Evolutionary conservation across 306 rosid species (phyloP).

Genomic region (Benincasa hispida): DNA sequence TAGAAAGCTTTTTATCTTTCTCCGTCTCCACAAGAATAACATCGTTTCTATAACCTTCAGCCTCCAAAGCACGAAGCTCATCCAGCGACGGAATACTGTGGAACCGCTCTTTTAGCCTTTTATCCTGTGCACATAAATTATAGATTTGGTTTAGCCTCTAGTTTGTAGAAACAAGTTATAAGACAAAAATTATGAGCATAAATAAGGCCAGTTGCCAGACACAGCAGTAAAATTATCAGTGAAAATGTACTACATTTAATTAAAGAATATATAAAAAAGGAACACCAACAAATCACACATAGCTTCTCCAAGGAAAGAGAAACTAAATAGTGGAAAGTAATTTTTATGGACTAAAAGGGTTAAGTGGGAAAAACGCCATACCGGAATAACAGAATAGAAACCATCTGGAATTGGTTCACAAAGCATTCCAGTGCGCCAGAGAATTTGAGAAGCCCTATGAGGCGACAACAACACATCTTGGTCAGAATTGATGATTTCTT

Average conservation of each 20-base stretch:
- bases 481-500: conserved; percentile 35
- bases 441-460: conserved; percentile 76
- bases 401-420: conserved; percentile 89
- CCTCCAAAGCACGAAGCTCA: conserved; percentile 69
- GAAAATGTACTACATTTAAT: not conserved
- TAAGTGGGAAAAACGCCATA: conserved; percentile 21
- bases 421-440: conserved; percentile 85
- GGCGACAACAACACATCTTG: conserved; percentile 53
- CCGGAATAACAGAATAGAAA: conserved; percentile 84
- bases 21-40: conserved; percentile 79
- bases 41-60: conserved; percentile 72
- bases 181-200: not conserved
- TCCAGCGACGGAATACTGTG: conserved; percentile 75
- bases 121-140: conserved; percentile 46
- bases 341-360: not conserved
- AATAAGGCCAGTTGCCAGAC: not conserved
- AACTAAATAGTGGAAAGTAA: not conserved
- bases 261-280: not conserved
- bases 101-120: conserved; percentile 72
- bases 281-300: not conserved
- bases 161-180: not conserved
- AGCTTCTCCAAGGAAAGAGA: not conserved
- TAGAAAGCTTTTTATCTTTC: conserved; percentile 84
- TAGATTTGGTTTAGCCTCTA: not conserved
- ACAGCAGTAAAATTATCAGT: not conserved